Evolutionary conservation across 257 asterid species (phyloP), one percentile per base, ranked within the genome.

Genomic region (Paulownia fortunei): DNA sequence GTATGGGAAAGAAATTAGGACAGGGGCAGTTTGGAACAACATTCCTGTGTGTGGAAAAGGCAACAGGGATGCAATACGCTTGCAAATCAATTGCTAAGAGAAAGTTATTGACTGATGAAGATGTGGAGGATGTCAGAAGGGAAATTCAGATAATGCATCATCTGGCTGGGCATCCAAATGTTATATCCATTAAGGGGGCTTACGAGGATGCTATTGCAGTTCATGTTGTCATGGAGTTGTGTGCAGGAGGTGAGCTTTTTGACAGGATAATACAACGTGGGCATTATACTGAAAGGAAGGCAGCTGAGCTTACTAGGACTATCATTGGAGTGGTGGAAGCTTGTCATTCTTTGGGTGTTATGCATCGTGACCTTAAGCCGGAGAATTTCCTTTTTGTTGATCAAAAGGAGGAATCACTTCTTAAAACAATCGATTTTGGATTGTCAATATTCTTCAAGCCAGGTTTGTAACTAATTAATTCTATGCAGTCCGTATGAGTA

Each of bases 91-190:
- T 94, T 65, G 97, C 97, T 12, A 94, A 94, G 91, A 89, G 98
- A 87, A 94, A 94, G 89, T 79, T 94, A 42, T 73, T 92, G 70
- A 85, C 93, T 0, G 97, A 94, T 41, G 98, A 94, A 9, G 98
- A 94, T 52, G 98, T 94, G 16, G 98, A 94, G 87, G 98, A 94
- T 81, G 98, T 94, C 42, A 89, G 98, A 78, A 86, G 98, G 87
- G 98, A 94, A 58, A 89, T 94, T 86, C 98, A 94, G 90, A 94
- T 94, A 86, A 92, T 94, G 98, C 98, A 94, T 85, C 98, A 94
- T 80, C 84, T 94, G 78, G 89, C 96, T 0, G 98, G 96, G 72
- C 94, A 94, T 74, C 96, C 96, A 0, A 92, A 94, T 78, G 98
- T 94, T 44, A 92, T 94, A 79, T 94, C 98, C 9, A 91, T 94